phyloP scores from a whole-genome alignment of 164 flowering plant genomes.

The Akebia trifoliata region DNA sequence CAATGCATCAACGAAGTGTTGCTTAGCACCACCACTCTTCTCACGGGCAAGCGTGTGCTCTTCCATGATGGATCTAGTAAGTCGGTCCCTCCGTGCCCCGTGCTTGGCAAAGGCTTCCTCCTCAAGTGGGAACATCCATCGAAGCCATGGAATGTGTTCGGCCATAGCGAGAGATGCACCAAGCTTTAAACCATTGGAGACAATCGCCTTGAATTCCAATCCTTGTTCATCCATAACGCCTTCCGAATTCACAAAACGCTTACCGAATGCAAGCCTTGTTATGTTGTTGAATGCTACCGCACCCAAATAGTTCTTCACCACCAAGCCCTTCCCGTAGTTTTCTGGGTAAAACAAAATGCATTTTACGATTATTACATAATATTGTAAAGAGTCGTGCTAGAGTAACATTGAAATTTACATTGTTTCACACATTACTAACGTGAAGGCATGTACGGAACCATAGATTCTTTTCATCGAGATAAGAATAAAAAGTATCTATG shows the following conservation, averaged over 20 bases:
- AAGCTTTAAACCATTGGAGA: slow-evolving; percentile 35
- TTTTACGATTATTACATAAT: too few relatives aligned
- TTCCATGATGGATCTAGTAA: slow-evolving; percentile 50
- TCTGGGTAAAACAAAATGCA: too few relatives aligned
- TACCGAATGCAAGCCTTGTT: slow-evolving; percentile 49
- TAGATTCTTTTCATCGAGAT: too few relatives aligned
- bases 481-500: too few relatives aligned
- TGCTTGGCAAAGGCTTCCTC: slow-evolving; percentile 39
- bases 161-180: slow-evolving; percentile 39
- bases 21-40: slow-evolving; percentile 31
- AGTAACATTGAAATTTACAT: too few relatives aligned
- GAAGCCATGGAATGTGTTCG: slow-evolving; percentile 47
- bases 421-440: too few relatives aligned
- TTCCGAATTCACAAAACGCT: slow-evolving; percentile 41
- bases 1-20: slow-evolving; percentile 55
- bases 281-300: slow-evolving; percentile 56
- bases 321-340: slow-evolving; percentile 25
- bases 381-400: too few relatives aligned
- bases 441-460: too few relatives aligned
- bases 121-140: slow-evolving; percentile 42
- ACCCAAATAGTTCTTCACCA: slow-evolving; percentile 37
- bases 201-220: slow-evolving; percentile 39
- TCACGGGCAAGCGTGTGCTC: slow-evolving; percentile 45
- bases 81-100: slow-evolving; percentile 31
- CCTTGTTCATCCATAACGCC: slow-evolving; percentile 49